Conservation (phyloP, 2,329 filamentous ascomycete genomes). For the Neofusicoccum laricinum region DNA sequence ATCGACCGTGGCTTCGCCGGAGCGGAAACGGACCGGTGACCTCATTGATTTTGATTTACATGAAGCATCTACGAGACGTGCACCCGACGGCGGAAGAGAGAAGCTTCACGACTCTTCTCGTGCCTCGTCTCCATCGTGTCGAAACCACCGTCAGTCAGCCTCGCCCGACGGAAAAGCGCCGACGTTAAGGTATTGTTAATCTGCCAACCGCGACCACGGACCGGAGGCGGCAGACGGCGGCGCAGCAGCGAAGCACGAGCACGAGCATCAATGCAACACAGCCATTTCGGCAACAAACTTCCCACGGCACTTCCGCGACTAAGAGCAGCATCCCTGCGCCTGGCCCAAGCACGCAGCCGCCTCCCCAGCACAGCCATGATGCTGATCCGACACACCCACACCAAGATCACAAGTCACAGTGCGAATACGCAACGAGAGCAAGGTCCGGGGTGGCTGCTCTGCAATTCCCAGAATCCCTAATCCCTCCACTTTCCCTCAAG, state of each 20-base stretch:
- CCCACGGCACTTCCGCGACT: neutral
- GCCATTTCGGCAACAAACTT: neutral
- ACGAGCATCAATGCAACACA: neutral
- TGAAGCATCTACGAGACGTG: neutral
- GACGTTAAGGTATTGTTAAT: neutral
- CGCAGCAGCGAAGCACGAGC: too few species aligned
- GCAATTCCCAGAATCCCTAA: neutral
- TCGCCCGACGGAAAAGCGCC: neutral
- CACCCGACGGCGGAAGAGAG: neutral
- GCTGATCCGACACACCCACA: neutral
- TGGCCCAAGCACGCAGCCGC: neutral
- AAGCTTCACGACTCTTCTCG: neutral
- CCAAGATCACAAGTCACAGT: neutral
- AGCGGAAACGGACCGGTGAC: neutral
- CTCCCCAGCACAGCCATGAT: constrained; percentile 3
- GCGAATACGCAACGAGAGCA: neutral
- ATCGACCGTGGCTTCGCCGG: too few species aligned
- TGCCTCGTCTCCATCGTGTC: neutral
- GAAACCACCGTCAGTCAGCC: neutral
- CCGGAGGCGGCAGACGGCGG: too few species aligned
- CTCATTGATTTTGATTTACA: neutral
- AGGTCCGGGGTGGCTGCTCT: neutral
- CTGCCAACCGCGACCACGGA: neutral
- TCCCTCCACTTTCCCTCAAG: neutral
- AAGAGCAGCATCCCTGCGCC: neutral